Evolutionary conservation across 192 early-diverging fungal genomes (phyloP).

Genomic region (Coemansia sp.): DNA sequence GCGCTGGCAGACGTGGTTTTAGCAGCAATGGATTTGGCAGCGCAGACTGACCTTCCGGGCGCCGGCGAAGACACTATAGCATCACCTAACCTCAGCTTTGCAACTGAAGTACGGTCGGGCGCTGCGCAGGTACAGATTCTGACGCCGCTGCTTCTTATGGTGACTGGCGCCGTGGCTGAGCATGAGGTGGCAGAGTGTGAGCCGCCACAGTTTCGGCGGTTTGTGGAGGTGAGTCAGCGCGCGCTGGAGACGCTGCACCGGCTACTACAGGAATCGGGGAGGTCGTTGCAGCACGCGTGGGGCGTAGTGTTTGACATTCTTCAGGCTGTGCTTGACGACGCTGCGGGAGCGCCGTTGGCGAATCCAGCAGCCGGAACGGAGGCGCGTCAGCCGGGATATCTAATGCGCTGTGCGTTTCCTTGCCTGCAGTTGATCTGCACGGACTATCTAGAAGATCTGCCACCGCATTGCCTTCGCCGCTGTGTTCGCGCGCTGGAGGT

Average conservation of each 20-base stretch:
- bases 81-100: conserved; percentile 5
- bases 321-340: conserved; percentile 26
- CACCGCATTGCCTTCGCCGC: conserved; percentile 69
- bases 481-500: conserved; percentile 78
- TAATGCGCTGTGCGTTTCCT: conserved; percentile 84
- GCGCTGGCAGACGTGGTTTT: conserved; percentile 74
- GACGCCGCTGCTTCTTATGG: conserved; percentile 61
- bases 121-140: conserved; percentile 67
- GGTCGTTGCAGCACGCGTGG: conserved; percentile 83
- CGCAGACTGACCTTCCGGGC: conserved; percentile 38
- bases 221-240: conserved; percentile 77
- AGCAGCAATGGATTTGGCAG: conserved; percentile 66
- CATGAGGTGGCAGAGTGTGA: background rate
- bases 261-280: conserved; percentile 86
- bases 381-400: conserved; percentile 27
- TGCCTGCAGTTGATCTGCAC: conserved; percentile 93
- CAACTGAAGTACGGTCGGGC: conserved; percentile 59
- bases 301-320: conserved; percentile 88
- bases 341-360: background rate
- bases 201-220: conserved; percentile 29
- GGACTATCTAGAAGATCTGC: conserved; percentile 83
- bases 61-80: background rate
- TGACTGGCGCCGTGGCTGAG: conserved; percentile 20
- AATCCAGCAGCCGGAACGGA: conserved; percentile 35
- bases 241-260: conserved; percentile 87